These are phyloP conservation scores for Cryptosporidium canis DNA, from an alignment of 169 alveolate genomes.

Conservation along the genomic window DNA sequence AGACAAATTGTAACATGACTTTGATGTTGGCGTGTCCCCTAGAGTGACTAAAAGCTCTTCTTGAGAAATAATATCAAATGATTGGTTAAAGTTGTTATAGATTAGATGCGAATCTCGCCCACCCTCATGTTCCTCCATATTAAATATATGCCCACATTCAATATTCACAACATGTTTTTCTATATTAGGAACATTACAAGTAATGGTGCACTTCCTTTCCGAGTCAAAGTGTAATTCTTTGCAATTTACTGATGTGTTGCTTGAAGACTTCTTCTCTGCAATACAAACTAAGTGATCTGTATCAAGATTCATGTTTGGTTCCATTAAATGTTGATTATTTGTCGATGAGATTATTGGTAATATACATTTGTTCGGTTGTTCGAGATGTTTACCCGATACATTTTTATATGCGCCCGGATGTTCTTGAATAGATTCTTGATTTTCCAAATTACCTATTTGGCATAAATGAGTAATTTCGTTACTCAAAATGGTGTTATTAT, in stretches of 20 bases:
- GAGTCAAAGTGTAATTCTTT: neutral
- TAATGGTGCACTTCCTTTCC: neutral
- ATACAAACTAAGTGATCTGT: neutral
- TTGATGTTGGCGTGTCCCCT: conserved; percentile 70
- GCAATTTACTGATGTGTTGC: neutral
- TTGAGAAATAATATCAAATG: conserved; percentile 15
- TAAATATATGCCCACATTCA: neutral
- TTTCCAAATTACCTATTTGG: neutral
- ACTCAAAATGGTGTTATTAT: neutral
- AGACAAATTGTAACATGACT: conserved; percentile 26
- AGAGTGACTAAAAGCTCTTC: conserved; percentile 64
- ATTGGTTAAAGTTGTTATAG: neutral
- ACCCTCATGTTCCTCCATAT: neutral
- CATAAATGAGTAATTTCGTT: neutral
- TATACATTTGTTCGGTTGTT: neutral
- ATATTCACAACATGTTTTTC: neutral
- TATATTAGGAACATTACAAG: neutral
- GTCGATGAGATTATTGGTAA: neutral
- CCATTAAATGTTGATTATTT: neutral
- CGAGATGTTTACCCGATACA: neutral
- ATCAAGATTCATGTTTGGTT: neutral
- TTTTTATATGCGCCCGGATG: neutral
- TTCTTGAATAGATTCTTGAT: neutral
- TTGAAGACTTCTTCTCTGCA: neutral
- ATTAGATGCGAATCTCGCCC: neutral